Conservation (phyloP, 208 protist genomes). For the Trypanosoma avium region DNA sequence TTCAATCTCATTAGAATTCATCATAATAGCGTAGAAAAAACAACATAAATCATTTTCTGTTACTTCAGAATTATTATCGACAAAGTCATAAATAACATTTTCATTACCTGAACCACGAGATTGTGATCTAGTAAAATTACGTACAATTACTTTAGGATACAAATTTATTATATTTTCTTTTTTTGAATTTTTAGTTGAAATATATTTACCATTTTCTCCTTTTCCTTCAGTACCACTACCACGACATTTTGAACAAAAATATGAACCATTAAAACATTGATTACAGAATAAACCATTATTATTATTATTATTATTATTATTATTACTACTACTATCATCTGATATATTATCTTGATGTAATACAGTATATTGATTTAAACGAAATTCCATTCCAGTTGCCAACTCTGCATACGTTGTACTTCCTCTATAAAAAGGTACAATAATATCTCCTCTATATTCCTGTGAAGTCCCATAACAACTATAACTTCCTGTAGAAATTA, state of each 20-base stretch:
- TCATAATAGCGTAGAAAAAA: slow-evolving; percentile 18
- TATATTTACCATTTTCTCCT: not conserved
- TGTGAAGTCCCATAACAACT: not conserved
- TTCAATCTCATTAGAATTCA: not conserved
- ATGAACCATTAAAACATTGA: slow-evolving; percentile 20
- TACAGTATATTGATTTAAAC: slow-evolving; percentile 47
- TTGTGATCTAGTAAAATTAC: slow-evolving; percentile 14
- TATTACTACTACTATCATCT: not conserved
- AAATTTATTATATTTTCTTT: not conserved
- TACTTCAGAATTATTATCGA: slow-evolving; percentile 14
- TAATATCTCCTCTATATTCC: slow-evolving; percentile 35
- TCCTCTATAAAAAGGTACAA: slow-evolving; percentile 41
- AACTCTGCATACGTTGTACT: slow-evolving; percentile 32
- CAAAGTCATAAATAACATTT: slow-evolving; percentile 7
- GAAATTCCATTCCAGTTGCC: slow-evolving; percentile 27
- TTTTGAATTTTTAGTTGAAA: not conserved
- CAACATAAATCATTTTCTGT: slow-evolving; percentile 11
- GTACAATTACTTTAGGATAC: slow-evolving; percentile 17
- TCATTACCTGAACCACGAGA: not conserved
- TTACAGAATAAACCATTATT: too few species aligned
- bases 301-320: not conserved
- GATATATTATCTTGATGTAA: slow-evolving; percentile 18
- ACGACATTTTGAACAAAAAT: slow-evolving; percentile 13
- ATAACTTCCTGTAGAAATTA: not conserved
- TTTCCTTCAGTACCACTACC: not conserved